Percentiles rank a stretch among this genome's conserved stretches.
phyloP scores from a whole-genome alignment of 805 yeast genomes.

The Yarrowia sp. region DNA sequence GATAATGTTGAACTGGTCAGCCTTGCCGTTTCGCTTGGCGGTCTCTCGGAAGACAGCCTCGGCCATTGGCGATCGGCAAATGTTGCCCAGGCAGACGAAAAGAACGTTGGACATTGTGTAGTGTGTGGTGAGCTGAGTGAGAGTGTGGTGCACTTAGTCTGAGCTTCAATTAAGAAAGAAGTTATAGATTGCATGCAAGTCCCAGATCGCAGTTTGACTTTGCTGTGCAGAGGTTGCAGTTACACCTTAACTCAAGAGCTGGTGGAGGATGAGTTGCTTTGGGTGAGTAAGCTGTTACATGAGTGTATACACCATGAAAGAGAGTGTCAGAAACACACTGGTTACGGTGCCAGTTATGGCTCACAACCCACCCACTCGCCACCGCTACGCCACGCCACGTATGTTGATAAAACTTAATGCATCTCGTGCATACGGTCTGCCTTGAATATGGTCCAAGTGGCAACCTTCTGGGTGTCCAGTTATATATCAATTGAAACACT shows the following conservation, averaged over 20 bases:
- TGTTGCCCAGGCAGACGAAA: constrained; percentile 22
- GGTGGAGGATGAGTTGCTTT: not conserved
- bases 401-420: not conserved
- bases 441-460: not conserved
- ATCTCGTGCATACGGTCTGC: constrained; percentile 1
- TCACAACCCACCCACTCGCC: not conserved
- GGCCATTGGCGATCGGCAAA: constrained; percentile 97
- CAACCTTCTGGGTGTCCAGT: constrained; percentile 6
- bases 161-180: no score
- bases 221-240: not conserved
- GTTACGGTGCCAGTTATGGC: no score
- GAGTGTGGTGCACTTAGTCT: not conserved
- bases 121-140: not conserved
- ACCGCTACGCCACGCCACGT: constrained; percentile 3
- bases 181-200: not conserved
- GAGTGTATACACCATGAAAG: no score
- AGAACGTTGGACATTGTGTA: constrained; percentile 20
- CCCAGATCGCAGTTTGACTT: not conserved
- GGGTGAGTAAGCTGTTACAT: not conserved
- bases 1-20: constrained; percentile 48
- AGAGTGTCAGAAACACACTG: no score
- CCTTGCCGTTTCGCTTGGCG: constrained; percentile 51
- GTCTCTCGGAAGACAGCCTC: constrained; percentile 79
- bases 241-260: not conserved
- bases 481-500: not conserved